Conservation (phyloP, 345 rosid species). For the Dipteronia sinensis region DNA sequence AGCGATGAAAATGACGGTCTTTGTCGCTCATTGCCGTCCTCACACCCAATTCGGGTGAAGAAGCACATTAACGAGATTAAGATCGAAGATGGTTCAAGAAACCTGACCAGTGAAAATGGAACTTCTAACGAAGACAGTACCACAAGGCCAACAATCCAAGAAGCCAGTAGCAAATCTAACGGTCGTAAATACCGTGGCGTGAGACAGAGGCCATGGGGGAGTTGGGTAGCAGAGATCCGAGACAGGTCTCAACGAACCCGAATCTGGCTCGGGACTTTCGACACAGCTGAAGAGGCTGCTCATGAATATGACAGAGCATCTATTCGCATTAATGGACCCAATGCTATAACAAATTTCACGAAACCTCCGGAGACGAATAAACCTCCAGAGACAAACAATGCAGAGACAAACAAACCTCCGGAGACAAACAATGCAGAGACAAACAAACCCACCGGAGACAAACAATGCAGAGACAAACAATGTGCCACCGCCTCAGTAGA, state of each 20-base stretch:
- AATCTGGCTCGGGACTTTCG: constrained; percentile 67
- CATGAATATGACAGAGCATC: constrained; percentile 70
- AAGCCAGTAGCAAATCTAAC: constrained; percentile 7
- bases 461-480: no score
- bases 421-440: no score
- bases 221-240: constrained; percentile 82
- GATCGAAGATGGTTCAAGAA: constrained; percentile 29
- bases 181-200: constrained; percentile 61
- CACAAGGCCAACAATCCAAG: neutral
- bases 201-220: constrained; percentile 73
- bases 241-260: constrained; percentile 49
- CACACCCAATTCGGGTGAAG: constrained; percentile 32
- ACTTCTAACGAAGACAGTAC: neutral
- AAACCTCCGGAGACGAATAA: constrained; percentile 38
- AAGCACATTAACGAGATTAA: constrained; percentile 60
- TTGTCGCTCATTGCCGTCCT: neutral
- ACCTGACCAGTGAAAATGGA: neutral
- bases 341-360: constrained; percentile 57
- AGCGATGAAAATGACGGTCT: constrained; percentile 47
- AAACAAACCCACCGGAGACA: no score
- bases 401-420: no score
- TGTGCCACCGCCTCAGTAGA: neutral
- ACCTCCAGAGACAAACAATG: no score
- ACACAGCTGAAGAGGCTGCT: constrained; percentile 84
- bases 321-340: constrained; percentile 55